Evolutionary conservation across 352 stramenopile genomes (phyloP), one percentile per base, ranked within the genome.

Genomic region (Pythium brassicae): DNA sequence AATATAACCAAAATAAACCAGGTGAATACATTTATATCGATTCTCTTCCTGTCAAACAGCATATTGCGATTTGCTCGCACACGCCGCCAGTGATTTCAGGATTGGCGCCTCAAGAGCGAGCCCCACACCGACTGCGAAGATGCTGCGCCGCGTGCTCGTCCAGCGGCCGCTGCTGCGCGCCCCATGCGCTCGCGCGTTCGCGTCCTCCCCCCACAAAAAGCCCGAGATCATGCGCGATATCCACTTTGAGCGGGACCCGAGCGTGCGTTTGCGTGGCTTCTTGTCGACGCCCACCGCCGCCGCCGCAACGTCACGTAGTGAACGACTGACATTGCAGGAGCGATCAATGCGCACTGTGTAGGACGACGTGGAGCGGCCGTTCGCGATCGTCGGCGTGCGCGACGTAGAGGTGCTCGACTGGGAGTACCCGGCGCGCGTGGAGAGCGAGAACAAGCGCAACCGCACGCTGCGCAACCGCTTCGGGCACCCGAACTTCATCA

Each of bases 401-500:
- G 83, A 94, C 61, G 72, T 89, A 15, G 83, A 94, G 53, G 74
- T 90, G 61, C 55, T 71, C 54, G 78, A 94, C 66, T 87, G 76
- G 67, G 76, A 89, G 54, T 89, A 88, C 65, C 81, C 78, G 27
- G 79, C 72, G 59, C 83, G 83, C 37, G 51, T 82, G 37, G 83
- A 94, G 50, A 52, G 67, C 42, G 81, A 89, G 55, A 50, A 83
- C 45, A 87, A 87, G 62, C 76, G 72, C 51, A 65, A 69, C 20
- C 70, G 78, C 46, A 61, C 69, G 51, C 29, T 89, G 46, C 81
- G 83, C 68, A 94, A 94, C 69, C 77, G 76, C 37, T 94, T 89
- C 66, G 56, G 72, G 42, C 62, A 86, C 61, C 74, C 81, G 15
- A 94, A 94, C 76, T 94, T 92, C 62, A 86, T 94, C 59, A 90